Percentiles rank a stretch among this genome's conserved stretches.
phyloP scores from a whole-genome alignment of 768 basidiomycete genomes.

The Cystofilobasidium bisporidii region DNA sequence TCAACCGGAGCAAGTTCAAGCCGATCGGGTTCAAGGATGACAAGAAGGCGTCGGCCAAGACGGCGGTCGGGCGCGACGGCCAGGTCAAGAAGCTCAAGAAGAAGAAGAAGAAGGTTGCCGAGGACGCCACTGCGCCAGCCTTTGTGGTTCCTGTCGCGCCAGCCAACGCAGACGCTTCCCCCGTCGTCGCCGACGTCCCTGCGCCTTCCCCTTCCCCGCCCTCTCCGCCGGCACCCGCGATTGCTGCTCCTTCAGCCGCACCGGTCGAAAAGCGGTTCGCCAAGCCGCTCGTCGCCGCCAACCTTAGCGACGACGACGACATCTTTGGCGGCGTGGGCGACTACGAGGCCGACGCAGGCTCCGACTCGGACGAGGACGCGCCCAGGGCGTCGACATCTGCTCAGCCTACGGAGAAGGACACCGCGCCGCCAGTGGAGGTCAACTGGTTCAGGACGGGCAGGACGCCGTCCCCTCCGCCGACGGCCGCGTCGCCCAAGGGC shows the following conservation, averaged over 20 bases:
- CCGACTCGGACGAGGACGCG: constrained; percentile 19
- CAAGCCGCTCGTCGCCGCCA: constrained; percentile 16
- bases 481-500: not conserved
- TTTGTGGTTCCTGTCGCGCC: not conserved
- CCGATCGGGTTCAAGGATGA: constrained; percentile 53
- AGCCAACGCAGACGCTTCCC: not conserved
- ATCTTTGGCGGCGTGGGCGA: constrained; percentile 28
- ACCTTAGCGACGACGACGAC: constrained; percentile 18
- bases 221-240: not conserved
- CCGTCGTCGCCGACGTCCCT: not conserved
- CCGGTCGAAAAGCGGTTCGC: constrained; percentile 20
- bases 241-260: not conserved
- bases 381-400: constrained; percentile 1
- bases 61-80: constrained; percentile 6
- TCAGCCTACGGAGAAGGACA: too few species aligned
- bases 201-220: not conserved
- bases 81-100: constrained; percentile 26
- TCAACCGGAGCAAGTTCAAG: constrained; percentile 42
- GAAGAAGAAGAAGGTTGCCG: constrained; percentile 19
- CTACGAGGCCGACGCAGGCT: constrained; percentile 13
- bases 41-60: constrained; percentile 9
- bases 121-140: not conserved
- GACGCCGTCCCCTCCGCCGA: constrained; percentile 10
- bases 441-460: constrained; percentile 21
- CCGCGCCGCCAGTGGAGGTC: not conserved